phyloP scores from a whole-genome alignment of 192 early-diverging fungal species.

The Mortierella hygrophila region DNA sequence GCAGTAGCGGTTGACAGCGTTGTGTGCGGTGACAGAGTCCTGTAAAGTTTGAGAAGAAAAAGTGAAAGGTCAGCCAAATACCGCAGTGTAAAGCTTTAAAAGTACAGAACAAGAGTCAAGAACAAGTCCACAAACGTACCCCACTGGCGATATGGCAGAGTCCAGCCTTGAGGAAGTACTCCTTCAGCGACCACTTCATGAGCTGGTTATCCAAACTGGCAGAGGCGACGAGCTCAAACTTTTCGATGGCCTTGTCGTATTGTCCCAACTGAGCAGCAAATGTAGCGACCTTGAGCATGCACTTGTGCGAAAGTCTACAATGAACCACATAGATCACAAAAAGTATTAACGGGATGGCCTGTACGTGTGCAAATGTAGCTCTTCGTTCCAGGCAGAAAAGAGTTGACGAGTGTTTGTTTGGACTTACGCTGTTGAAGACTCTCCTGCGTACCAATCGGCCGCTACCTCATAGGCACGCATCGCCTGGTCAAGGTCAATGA shows the following conservation, averaged over 20 bases:
- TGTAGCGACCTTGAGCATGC: slow-evolving; percentile 90
- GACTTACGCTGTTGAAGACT: slow-evolving; percentile 90
- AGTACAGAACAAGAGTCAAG: background rate
- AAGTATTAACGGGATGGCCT: background rate
- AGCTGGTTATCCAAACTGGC: slow-evolving; percentile 90
- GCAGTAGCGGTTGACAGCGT: slow-evolving; percentile 87
- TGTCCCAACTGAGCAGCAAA: slow-evolving; percentile 91
- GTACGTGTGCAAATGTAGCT: too few relatives aligned
- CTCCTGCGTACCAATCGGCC: slow-evolving; percentile 93
- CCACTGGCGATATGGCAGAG: slow-evolving; percentile 88
- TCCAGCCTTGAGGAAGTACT: slow-evolving; percentile 97
- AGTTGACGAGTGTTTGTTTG: background rate
- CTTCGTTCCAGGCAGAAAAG: background rate
- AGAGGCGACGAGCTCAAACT: slow-evolving; percentile 90
- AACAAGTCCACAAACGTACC: slow-evolving; percentile 57
- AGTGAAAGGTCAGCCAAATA: slow-evolving; percentile 22
- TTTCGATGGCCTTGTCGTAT: slow-evolving; percentile 90
- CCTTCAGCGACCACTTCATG: slow-evolving; percentile 95
- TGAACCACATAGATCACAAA: background rate
- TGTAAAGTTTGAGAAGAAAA: slow-evolving; percentile 25
- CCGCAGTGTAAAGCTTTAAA: too few relatives aligned
- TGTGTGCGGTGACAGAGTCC: slow-evolving; percentile 83
- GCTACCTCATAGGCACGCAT: slow-evolving; percentile 92
- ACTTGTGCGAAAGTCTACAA: slow-evolving; percentile 87
- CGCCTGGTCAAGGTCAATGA: slow-evolving; percentile 82